Evolutionary conservation across 2,329 filamentous ascomycete genomes (phyloP), one percentile per base, ranked within the genome.

Genomic region (Botrytis byssoidea): DNA sequence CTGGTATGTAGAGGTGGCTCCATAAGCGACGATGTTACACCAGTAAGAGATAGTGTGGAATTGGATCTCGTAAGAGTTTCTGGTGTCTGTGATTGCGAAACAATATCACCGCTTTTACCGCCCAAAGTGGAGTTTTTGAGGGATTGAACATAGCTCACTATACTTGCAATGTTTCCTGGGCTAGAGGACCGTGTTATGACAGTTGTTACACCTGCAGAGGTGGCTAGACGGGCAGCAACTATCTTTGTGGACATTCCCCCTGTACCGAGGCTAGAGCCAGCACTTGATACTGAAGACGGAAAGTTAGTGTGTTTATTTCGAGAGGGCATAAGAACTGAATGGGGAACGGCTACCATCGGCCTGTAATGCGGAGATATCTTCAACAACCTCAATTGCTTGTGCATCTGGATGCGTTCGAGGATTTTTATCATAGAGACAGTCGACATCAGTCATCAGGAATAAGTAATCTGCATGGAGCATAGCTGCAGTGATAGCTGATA

Each of bases 181-280:
- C 92, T 95, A n/a, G 93, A 96, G 73, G 94, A 97, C 77, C 92
- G 91, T 14, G 96, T 97, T 80, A 99, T 98, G 80, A 99, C 89
- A 5, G 96, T 98, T 1, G 94, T 98, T 51, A 98, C 95, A 64
- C 96, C 96, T 20, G 94, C 96, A 51, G 95, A 96, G 10, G 95
- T 98, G 48, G 95, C 96, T 57, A 99, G 88, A 71, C 93, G 90
- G 40, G 96, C 96, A 71, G 96, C 96, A 40, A 97, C 91, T 78
- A 99, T 97, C 85, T 99, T 99, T 74, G 96, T 99, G 76, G 92
- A 91, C 96, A 99, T 99, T 63, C 96, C 96, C 32, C 96, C 96
- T 2, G 96, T 99, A 35, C 96, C 96, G 25, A 99, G 85, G 6
- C 92, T 87, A 4, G 94, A 98, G 6, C 96, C 96, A 35, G 94